Evolutionary conservation across 2,329 filamentous ascomycete genomes (phyloP).

Genomic region (Aspergillus clavatus): DNA sequence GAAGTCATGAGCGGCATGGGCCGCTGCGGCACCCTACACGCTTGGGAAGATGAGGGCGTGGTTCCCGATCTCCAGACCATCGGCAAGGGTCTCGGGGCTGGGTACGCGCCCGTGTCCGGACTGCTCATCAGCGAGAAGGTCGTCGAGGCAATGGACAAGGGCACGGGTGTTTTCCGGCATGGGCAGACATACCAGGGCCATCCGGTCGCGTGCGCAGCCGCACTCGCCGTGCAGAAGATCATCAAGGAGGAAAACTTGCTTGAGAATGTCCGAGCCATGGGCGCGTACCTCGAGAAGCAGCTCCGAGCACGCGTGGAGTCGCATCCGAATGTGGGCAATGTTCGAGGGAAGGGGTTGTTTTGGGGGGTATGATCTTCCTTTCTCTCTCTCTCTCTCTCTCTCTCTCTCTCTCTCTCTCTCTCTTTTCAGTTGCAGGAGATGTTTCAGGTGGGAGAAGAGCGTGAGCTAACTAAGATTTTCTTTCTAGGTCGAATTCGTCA

Average conservation of each 20-base stretch:
- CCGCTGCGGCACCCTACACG: constrained; percentile 54
- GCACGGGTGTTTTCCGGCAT: constrained; percentile 50
- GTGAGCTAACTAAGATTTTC: background rate
- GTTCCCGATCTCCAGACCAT: constrained; percentile 57
- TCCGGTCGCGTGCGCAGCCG: constrained; percentile 52
- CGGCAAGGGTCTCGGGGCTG: constrained; percentile 56
- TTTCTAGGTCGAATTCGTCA: constrained; percentile 52
- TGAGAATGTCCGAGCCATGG: constrained; percentile 54
- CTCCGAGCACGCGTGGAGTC: constrained; percentile 42
- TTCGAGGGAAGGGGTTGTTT: constrained; percentile 56
- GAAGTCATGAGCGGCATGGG: constrained; percentile 68
- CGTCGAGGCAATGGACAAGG: constrained; percentile 44
- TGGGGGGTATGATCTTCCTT: constrained; percentile 52
- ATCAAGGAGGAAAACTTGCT: constrained; percentile 56
- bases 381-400: no score
- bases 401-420: no score
- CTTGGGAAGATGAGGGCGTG: constrained; percentile 56
- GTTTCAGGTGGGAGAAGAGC: background rate
- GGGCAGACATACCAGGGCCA: constrained; percentile 60
- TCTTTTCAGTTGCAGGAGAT: no score
- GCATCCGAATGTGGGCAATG: constrained; percentile 52
- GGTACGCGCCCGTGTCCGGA: constrained; percentile 53
- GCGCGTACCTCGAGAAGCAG: constrained; percentile 38
- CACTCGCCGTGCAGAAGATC: constrained; percentile 58
- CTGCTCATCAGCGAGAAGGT: constrained; percentile 50